Evolutionary conservation across 1,284 basidiomycete species (phyloP), one percentile per base, ranked within the genome.

Genomic region (Ustilago sp.): DNA sequence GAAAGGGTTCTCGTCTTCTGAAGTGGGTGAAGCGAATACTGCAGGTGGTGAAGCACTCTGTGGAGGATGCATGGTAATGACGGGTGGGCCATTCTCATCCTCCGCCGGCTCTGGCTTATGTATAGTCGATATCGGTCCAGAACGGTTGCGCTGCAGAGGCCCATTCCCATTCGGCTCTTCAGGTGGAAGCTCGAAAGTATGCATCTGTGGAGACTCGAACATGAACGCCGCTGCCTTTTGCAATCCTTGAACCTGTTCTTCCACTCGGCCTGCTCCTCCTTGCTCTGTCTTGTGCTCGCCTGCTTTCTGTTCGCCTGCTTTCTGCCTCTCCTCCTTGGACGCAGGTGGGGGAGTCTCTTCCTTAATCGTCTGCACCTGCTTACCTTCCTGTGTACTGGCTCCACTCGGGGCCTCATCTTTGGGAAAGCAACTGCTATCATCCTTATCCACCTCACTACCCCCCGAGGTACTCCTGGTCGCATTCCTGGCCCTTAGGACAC

Each of bases 351-450:
- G 60, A 2, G 63, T 66, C 51, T 73, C 58, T 36, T 73, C 64
- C 48, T 67, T 64, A 53, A 73, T 73, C 8, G 70, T 66, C 8
- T 55, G 53, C 12, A 64, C 59, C n/a, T 58, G 52, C 7, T 45
- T 41, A 36, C 17, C 41, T 28, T 56, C 60, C 35, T 57, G 32
- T 23, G 63, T 48, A 13, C 51, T 59, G 13, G 59, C 45, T 8
- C 60, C 39, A 36, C 60, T 55, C 4, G 45, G 60, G 34, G 56
- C 35, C n/a, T 61, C 53, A 4, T 58, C 28, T 11, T 55, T 74
- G 2, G 69, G 73, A 58, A 75, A 71, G 68, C 73, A 75, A 55
- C 61, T 68, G n/a, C 31, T 41, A n/a, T 75, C 73, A 31, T 41
- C 45, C 19, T 54, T 54, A 19, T 70, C 73, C 15, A 35, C 45